These are phyloP conservation scores for Russula vinacea DNA, from an alignment of 768 basidiomycete genomes.

Conservation along the genomic window DNA sequence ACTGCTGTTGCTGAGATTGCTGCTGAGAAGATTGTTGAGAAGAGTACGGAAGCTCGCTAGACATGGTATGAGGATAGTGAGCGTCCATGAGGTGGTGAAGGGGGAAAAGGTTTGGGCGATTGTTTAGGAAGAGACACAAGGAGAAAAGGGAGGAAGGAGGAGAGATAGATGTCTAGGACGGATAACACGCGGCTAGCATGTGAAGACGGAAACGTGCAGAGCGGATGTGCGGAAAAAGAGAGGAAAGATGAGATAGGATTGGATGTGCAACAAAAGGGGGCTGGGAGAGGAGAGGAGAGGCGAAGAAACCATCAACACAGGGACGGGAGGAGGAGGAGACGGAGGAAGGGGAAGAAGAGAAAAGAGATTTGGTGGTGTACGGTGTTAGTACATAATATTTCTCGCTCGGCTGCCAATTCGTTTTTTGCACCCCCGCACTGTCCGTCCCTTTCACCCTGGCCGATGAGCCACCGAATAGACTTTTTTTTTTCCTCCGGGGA, in stretches of 20 bases:
- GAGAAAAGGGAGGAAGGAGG: slow-evolving; percentile 10
- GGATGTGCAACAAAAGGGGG: slow-evolving; percentile 1
- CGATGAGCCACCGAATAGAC: slow-evolving; percentile 28
- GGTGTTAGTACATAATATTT: slow-evolving; percentile 26
- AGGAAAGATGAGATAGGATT: slow-evolving; percentile 25
- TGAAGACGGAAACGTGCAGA: slow-evolving; percentile 25
- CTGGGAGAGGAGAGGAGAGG: slow-evolving; percentile 13
- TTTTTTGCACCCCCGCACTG: not conserved
- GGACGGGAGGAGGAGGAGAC: slow-evolving; percentile 14
- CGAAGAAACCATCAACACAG: not conserved
- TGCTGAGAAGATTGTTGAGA: slow-evolving; percentile 34
- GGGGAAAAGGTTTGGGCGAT: slow-evolving; percentile 17
- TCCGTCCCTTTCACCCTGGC: not conserved
- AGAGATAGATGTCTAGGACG: slow-evolving; percentile 20
- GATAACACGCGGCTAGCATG: slow-evolving; percentile 27
- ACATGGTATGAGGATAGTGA: slow-evolving; percentile 34
- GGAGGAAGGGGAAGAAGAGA: not conserved
- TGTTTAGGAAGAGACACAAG: slow-evolving; percentile 15
- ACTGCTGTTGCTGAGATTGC: slow-evolving; percentile 29
- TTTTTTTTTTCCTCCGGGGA: slow-evolving; percentile 24
- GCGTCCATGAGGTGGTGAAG: slow-evolving; percentile 31
- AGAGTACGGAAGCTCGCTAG: slow-evolving; percentile 36
- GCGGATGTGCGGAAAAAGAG: slow-evolving; percentile 27
- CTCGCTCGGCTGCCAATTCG: not conserved
- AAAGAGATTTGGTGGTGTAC: not conserved